Percentiles rank a stretch among this genome's conserved stretches.
Evolutionary conservation across 2,329 filamentous ascomycete species (phyloP).

Genomic region (Aaosphaeria arxii): DNA sequence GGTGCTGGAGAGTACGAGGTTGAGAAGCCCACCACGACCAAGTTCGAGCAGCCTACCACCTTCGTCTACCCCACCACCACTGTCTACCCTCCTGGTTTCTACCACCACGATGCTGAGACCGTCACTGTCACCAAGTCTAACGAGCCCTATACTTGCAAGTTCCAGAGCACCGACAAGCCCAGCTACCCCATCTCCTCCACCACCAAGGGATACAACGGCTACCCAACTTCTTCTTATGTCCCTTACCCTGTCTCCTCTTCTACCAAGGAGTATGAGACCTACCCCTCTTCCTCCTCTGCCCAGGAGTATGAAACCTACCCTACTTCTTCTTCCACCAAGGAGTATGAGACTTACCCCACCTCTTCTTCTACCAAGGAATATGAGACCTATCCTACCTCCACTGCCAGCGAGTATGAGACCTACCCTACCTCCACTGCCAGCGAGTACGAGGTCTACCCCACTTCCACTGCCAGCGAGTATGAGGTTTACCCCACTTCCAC

Average conservation of each 20-base stretch:
- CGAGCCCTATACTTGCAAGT: conserved; percentile 27
- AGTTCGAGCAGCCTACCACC: conserved; percentile 19
- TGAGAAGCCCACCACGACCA: conserved; percentile 31
- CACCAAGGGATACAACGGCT: neutral
- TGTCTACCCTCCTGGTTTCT: conserved; percentile 21
- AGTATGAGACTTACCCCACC: neutral
- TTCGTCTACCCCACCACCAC: conserved; percentile 24
- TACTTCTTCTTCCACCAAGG: neutral
- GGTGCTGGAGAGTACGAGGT: conserved; percentile 28
- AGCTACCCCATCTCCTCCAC: conserved; percentile 10
- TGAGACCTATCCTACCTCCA: conserved; percentile 1
- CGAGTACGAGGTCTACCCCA: neutral
- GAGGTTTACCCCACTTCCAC: neutral
- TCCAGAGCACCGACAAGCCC: conserved; percentile 13
- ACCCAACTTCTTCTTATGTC: neutral
- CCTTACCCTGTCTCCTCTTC: neutral
- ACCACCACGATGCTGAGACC: conserved; percentile 24
- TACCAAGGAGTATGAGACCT: neutral
- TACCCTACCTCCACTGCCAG: neutral
- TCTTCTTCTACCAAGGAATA: conserved; percentile 3
- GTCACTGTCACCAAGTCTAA: conserved; percentile 31
- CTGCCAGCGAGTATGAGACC: conserved; percentile 1
- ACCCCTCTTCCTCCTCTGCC: neutral
- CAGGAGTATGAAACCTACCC: neutral
- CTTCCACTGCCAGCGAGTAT: neutral